phyloP scores from a whole-genome alignment of 1,284 basidiomycete species.

The Neotropicomus parvogracilis region DNA sequence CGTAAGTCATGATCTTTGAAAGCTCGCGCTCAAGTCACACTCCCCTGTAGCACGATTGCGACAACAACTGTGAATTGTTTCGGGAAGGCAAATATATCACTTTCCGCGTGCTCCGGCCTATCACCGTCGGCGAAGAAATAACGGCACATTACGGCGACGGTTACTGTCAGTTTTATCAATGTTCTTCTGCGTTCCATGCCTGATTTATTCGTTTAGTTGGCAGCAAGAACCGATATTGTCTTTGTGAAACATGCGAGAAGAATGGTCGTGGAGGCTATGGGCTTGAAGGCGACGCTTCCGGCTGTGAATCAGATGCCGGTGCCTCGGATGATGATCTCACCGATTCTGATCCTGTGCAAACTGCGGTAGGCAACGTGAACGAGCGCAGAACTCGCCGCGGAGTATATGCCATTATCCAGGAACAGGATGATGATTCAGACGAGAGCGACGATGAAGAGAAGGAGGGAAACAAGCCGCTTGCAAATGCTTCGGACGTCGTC shows the following conservation, averaged over 20 bases:
- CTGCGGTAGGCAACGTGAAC: conserved; percentile 51
- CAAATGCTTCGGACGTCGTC: conserved; percentile 44
- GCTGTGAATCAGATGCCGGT: conserved; percentile 43
- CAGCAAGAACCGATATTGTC: conserved; percentile 78
- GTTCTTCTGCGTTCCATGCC: conserved; percentile 5
- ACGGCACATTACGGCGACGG: conserved; percentile 83
- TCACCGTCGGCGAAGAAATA: conserved; percentile 80
- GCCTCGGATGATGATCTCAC: conserved; percentile 43
- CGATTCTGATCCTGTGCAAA: conserved; percentile 35
- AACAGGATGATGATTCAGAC: conserved; percentile 53
- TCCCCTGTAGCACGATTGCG: conserved; percentile 76
- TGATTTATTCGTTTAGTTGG: conserved; percentile 57
- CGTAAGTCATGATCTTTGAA: conserved; percentile 48
- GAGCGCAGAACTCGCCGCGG: conserved; percentile 74
- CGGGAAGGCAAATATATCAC: conserved; percentile 85
- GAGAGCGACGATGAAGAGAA: conserved; percentile 51
- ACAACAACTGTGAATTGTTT: conserved; percentile 86
- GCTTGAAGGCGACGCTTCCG: conserved; percentile 50
- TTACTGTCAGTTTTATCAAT: conserved; percentile 59
- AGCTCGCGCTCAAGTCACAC: conserved; percentile 17
- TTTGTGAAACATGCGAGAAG: conserved; percentile 87
- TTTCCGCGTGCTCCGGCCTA: conserved; percentile 80
- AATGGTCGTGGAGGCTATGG: conserved; percentile 72
- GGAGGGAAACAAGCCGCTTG: conserved; percentile 42
- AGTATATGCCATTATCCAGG: conserved; percentile 65